A percentile compares a stretch with the other conserved stretches of the same genome.
Conservation (phyloP, 805 yeast species). For the Phaffomyces antillensis region DNA sequence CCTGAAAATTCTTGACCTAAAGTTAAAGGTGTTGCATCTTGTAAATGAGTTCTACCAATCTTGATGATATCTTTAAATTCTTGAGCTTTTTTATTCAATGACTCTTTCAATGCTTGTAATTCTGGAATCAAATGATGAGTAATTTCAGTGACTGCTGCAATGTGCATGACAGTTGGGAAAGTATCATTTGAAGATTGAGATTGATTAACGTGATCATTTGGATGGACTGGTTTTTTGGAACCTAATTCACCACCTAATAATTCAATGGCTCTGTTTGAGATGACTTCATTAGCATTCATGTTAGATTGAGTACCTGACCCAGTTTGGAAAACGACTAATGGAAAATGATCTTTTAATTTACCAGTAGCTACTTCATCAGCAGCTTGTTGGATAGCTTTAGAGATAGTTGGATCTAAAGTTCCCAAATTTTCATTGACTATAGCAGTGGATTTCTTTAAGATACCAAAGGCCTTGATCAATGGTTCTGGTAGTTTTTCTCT, state of each 20-base stretch:
- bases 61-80: slow-evolving; percentile 89
- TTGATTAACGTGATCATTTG: slow-evolving; percentile 97
- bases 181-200: slow-evolving; percentile 98
- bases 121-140: slow-evolving; percentile 71
- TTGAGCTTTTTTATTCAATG: slow-evolving; percentile 69
- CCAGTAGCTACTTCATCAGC: slow-evolving; percentile 95
- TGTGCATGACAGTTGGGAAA: slow-evolving; percentile 99
- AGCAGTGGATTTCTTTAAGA: slow-evolving; percentile 92
- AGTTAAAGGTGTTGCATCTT: slow-evolving; percentile 97
- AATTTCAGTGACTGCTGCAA: slow-evolving; percentile 94
- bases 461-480: slow-evolving; percentile 84
- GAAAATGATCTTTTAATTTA: slow-evolving; percentile 88
- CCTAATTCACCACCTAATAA: slow-evolving; percentile 88
- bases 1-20: slow-evolving; percentile 98
- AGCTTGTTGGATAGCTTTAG: slow-evolving; percentile 83
- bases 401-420: slow-evolving; percentile 71
- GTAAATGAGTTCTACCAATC: slow-evolving; percentile 98
- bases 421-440: slow-evolving; percentile 82
- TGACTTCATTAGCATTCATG: slow-evolving; percentile 99
- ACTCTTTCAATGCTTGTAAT: slow-evolving; percentile 64
- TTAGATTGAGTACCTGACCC: slow-evolving; percentile 98
- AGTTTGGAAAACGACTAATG: slow-evolving; percentile 97
- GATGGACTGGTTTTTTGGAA: slow-evolving; percentile 91
- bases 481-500: slow-evolving; percentile 91
- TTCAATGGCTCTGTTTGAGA: slow-evolving; percentile 97